Evolutionary conservation across 257 asterid species (phyloP), one percentile per base, ranked within the genome.

Genomic region (Lantana camara): DNA sequence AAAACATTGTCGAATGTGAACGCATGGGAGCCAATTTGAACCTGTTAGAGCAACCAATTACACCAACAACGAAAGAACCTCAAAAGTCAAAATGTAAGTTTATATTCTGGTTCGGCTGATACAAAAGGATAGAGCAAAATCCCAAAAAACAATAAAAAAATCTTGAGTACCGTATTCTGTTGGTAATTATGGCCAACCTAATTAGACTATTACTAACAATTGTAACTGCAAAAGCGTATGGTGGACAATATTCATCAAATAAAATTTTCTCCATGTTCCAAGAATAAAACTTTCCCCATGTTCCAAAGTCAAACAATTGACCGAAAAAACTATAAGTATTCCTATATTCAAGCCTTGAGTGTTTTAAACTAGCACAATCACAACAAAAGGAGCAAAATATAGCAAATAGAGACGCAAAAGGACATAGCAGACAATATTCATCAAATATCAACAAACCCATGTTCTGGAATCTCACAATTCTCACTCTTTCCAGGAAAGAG

Each of bases 11-110:
- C 99, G 63, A 84, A 94, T 3, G 99, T 94, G 77, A 90, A 94
- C 7, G 95, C 80, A 67, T 94, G 99, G 5, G 99, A 83, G 37
- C 99, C 99, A 67, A 94, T 90, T 65, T 90, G 99, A 65, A 94
- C 99, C 99, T 94, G 76, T 70, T 70, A 17, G 61, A 62, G 41
- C 72, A 75, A 27, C 23, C 64, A 74, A 62, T 53, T n/a, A 46
- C 55, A 64, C n/a, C 61, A 63, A 67, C 9, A 55, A 12, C 27
- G 57, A 22, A n/a, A 60, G 16, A 21, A 44, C 19, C 42, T n/a
- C n/a, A n/a, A n/a, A n/a, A n/a, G n/a, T 49, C 30, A 66, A 56
- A 13, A 62, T 6, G 4, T 8, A 9, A 9, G 29, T 15, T n/a
- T n/a, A n/a, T n/a, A 47, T 17, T n/a, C 20, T 44, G 58, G 6